phyloP scores from a whole-genome alignment of 192 early-diverging fungal species.

The Linderina pennispora region DNA sequence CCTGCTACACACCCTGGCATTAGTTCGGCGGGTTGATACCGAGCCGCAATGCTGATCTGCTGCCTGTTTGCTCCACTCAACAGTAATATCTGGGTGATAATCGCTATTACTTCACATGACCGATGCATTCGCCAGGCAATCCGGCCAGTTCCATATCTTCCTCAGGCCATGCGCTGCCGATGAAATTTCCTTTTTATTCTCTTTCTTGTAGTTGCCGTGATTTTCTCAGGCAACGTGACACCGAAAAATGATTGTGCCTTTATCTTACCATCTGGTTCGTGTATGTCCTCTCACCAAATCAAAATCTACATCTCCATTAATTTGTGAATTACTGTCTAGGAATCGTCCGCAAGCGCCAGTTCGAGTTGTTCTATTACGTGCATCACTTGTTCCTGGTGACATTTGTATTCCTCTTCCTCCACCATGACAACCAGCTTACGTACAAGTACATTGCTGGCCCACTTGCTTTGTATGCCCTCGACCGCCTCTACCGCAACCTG shows the following conservation, averaged over 20 bases:
- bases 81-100: no score
- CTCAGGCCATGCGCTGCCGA: no score
- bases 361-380: slow-evolving; percentile 74
- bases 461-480: slow-evolving; percentile 52
- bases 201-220: background rate
- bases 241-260: background rate
- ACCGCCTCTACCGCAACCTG: slow-evolving; percentile 56
- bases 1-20: background rate
- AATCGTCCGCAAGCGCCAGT: slow-evolving; percentile 51
- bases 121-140: no score
- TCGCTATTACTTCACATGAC: no score
- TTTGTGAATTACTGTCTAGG: slow-evolving; percentile 6
- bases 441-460: slow-evolving; percentile 55
- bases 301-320: background rate
- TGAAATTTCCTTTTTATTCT: no score
- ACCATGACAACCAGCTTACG: slow-evolving; percentile 53
- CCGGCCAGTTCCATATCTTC: no score
- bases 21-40: no score
- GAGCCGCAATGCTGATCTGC: no score
- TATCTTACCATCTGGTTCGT: background rate
- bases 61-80: no score
- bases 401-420: slow-evolving; percentile 63
- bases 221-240: no score
- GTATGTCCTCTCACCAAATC: background rate
- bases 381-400: slow-evolving; percentile 72